These are phyloP conservation scores for Penicillium janthinellum DNA, from an alignment of 2,329 filamentous ascomycete species.

Conservation along the genomic window DNA sequence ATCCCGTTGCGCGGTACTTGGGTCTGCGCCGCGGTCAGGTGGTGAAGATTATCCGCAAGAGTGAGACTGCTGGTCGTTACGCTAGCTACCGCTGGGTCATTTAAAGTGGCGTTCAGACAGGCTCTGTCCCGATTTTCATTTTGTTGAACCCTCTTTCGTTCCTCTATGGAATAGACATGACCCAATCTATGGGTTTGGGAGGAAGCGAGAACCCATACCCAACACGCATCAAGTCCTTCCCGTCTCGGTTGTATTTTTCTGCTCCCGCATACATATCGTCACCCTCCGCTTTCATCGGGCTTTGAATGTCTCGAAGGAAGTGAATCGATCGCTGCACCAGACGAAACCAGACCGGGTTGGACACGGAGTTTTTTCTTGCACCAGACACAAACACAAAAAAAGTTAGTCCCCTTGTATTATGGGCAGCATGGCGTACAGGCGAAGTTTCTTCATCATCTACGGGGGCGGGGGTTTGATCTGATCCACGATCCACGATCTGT, in stretches of 20 bases:
- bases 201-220: slow-evolving; percentile 12
- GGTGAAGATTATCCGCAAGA: slow-evolving; percentile 96
- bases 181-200: neutral
- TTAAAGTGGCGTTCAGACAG: slow-evolving; percentile 26
- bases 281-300: neutral
- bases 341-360: slow-evolving; percentile 15
- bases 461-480: slow-evolving; percentile 19
- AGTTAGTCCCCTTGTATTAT: slow-evolving; percentile 35
- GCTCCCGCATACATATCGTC: neutral
- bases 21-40: slow-evolving; percentile 90
- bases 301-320: neutral
- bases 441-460: slow-evolving; percentile 32
- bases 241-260: slow-evolving; percentile 8
- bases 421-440: slow-evolving; percentile 45
- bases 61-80: slow-evolving; percentile 93
- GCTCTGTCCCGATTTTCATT: neutral
- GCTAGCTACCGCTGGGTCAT: slow-evolving; percentile 83
- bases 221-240: slow-evolving; percentile 16
- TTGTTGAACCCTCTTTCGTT: neutral
- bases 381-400: slow-evolving; percentile 31
- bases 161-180: neutral
- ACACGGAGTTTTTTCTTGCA: slow-evolving; percentile 26
- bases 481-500: slow-evolving; percentile 11
- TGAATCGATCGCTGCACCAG: neutral
- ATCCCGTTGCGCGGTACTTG: slow-evolving; percentile 90